These are phyloP conservation scores for Populus pruinosa DNA, from an alignment of 345 rosid species.

Conservation along the genomic window DNA sequence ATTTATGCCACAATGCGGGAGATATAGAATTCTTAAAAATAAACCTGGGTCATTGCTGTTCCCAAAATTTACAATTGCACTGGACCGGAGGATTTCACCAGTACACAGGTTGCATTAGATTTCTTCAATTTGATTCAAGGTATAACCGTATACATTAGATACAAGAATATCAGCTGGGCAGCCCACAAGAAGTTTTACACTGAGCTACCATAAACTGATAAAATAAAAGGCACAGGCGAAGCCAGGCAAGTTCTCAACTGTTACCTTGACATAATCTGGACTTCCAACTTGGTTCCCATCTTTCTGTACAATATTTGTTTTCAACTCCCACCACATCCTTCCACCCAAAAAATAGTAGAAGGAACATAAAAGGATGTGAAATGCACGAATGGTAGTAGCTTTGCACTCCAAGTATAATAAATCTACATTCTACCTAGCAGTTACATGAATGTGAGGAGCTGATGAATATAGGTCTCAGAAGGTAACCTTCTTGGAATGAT, in stretches of 20 bases:
- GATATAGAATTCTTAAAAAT: not conserved
- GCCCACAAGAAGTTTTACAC: not conserved
- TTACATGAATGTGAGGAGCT: not conserved
- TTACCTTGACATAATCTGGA: slow-evolving; percentile 12
- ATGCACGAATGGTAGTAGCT: slow-evolving; percentile 5
- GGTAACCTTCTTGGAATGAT: not conserved
- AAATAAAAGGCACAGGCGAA: not conserved
- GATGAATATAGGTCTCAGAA: not conserved
- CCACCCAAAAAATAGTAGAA: slow-evolving; percentile 1
- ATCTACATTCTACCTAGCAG: slow-evolving; percentile 18
- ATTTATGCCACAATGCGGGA: not conserved
- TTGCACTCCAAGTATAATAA: slow-evolving; percentile 7
- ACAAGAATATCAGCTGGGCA: slow-evolving; percentile 6
- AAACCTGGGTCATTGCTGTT: not conserved
- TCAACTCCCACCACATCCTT: slow-evolving; percentile 2
- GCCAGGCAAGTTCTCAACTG: slow-evolving; percentile 10
- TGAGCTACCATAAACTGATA: slow-evolving; percentile 2
- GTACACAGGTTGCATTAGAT: slow-evolving; percentile 9
- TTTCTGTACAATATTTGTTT: slow-evolving; percentile 23
- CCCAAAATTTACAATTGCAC: not conserved
- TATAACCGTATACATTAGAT: not conserved
- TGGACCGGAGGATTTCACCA: not conserved
- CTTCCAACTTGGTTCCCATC: slow-evolving; percentile 2
- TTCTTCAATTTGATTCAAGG: slow-evolving; percentile 14
- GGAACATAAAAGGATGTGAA: not conserved